Base-by-base conservation (phyloP, 768 basidiomycete species). In the Kwoniella dendrophila region DNA sequence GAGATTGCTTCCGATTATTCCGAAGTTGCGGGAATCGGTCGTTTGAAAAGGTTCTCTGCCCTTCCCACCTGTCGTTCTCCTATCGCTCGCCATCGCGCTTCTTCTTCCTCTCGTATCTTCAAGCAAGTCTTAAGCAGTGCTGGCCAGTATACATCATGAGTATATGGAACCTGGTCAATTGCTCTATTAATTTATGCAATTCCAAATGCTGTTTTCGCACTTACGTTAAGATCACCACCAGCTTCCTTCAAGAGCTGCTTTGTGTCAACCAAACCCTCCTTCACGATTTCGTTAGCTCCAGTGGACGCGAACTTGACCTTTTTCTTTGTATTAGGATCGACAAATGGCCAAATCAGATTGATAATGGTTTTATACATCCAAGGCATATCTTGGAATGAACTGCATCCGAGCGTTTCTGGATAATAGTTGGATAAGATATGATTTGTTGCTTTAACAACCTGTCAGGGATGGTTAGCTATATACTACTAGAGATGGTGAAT, bases 271-370 rank as follows among this genome's bases (percentile, higher is more conserved):
- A 63, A 61, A 18, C 69, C 67, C 16, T 62, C 58, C 49, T 55
- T 54, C 22, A 58, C 30, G 16, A 69, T 33, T 18, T 64, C 64
- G 26, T 44, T 22, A 14, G 50, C 57, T 36, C 56, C 33, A 6
- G 34, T 14, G 18, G 62, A 64, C 26, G 62, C 71, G 26, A 78
- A 63, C 20, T 60, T 56, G 32, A 72, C 69, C 43, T 69, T 76
- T 33, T 53, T 53, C 54, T 72, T 73, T 14, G 72, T 76, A 4
- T 49, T 51, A 2, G 68, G 65, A 52, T 78, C 77, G 59, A 78
- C 73, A 51, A 78, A 77, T n/a, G 77, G 77, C 77, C 77, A 78
- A 59, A 78, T 68, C 32, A 78, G 58, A 43, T 74, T 77, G 50
- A 78, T 50, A 44, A 78, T 73, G 10, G 63, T 43, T 50, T 68